These are phyloP conservation scores for Chlorella sp. DNA, from an alignment of 139 green algal genomes.

Conservation along the genomic window DNA sequence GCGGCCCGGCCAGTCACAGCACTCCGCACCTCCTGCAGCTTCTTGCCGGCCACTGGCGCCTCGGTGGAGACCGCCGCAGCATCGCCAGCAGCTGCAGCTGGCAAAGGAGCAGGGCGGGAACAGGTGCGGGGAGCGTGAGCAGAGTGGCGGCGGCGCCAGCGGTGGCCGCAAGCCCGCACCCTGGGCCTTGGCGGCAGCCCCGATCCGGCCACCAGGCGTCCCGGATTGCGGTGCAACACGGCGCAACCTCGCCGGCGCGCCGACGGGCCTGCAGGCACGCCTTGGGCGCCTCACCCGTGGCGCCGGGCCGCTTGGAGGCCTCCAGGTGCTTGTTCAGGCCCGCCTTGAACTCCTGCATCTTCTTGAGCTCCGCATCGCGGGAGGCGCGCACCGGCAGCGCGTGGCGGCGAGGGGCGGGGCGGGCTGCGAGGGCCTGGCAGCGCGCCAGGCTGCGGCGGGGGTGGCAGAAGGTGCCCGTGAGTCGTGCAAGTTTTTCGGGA, in stretches of 20 bases:
- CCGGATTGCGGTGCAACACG: too few relatives aligned
- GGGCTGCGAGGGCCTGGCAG: neutral
- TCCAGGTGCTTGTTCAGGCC: slow-evolving; percentile 44
- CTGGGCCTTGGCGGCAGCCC: neutral
- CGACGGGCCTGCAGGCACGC: neutral
- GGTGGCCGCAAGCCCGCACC: neutral
- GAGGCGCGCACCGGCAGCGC: slow-evolving; percentile 2
- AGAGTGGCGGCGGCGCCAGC: neutral
- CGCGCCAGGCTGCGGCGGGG: neutral
- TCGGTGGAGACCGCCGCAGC: neutral
- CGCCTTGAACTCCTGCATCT: slow-evolving; percentile 50
- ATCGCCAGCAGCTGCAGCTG: slow-evolving; percentile 8
- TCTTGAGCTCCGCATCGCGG: slow-evolving; percentile 48
- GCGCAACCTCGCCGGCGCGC: neutral
- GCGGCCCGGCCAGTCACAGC: too few relatives aligned
- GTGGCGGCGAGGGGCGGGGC: neutral
- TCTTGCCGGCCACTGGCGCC: slow-evolving; percentile 1
- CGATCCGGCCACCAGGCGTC: neutral
- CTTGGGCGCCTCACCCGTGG: neutral
- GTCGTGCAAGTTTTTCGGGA: too few relatives aligned
- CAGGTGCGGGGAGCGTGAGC: too few relatives aligned
- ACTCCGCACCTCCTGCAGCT: slow-evolving; percentile 2
- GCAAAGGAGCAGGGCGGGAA: too few relatives aligned
- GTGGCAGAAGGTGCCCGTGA: too few relatives aligned
- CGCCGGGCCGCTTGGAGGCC: neutral